phyloP scores from a whole-genome alignment of 148 eudicot genomes.

The Beta vulgaris region DNA sequence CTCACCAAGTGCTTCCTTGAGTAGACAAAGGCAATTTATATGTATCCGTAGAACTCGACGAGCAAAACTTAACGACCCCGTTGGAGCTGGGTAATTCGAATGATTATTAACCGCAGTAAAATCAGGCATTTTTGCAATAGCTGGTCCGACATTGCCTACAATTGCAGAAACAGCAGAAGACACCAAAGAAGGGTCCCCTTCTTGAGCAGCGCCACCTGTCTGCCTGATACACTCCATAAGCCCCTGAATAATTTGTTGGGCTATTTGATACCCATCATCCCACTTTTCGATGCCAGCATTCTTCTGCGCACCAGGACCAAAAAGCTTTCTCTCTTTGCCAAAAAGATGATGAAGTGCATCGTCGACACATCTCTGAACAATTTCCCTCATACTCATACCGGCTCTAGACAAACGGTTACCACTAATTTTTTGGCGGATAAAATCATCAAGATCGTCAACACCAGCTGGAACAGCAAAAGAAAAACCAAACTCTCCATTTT shows the following conservation, averaged over 20 bases:
- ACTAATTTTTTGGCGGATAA: conserved; percentile 82
- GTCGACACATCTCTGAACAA: conserved; percentile 68
- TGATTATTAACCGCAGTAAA: conserved; percentile 49
- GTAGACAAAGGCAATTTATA: conserved; percentile 68
- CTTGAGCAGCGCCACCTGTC: conserved; percentile 99
- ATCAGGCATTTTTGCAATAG: conserved; percentile 76
- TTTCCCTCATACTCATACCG: conserved; percentile 77
- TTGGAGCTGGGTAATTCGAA: conserved; percentile 45
- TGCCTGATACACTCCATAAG: conserved; percentile 92
- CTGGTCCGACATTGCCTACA: conserved; percentile 70
- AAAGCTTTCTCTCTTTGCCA: conserved; percentile 82
- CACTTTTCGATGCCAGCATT: conserved; percentile 64
- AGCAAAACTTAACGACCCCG: conserved; percentile 67
- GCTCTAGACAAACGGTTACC: conserved; percentile 77
- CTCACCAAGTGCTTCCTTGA: conserved; percentile 97
- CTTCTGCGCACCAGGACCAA: conserved; percentile 53
- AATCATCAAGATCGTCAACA: conserved; percentile 81
- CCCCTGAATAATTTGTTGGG: conserved; percentile 67
- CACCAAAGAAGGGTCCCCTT: conserved; percentile 95
- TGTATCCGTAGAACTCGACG: conserved; percentile 74
- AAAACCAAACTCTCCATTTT: conserved; percentile 73
- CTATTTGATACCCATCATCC: conserved; percentile 74
- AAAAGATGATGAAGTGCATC: conserved; percentile 58
- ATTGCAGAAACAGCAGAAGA: conserved; percentile 95
- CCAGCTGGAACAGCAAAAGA: conserved; percentile 87